These are phyloP conservation scores for Parastagonospora avenae DNA, from an alignment of 2,329 filamentous ascomycete species.

Conservation along the genomic window DNA sequence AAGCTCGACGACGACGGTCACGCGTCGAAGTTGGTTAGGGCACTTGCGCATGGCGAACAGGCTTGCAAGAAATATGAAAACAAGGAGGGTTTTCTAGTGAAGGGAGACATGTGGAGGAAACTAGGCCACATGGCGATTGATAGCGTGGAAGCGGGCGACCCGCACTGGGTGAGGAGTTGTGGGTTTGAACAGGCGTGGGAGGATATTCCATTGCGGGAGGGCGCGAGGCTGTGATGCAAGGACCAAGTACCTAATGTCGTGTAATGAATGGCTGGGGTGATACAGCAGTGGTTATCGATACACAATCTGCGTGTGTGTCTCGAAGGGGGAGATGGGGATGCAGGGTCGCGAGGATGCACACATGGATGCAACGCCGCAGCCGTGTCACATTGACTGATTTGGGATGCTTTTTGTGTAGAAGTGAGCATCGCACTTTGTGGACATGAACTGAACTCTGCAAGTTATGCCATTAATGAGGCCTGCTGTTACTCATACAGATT, in stretches of 20 bases:
- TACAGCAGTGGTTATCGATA: conserved; percentile 6
- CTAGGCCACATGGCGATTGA: conserved; percentile 67
- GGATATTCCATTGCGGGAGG: conserved; percentile 39
- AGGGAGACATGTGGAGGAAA: conserved; percentile 64
- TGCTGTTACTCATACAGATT: no score
- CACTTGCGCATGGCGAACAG: conserved; percentile 68
- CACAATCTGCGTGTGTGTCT: conserved; percentile 1
- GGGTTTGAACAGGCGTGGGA: conserved; percentile 72
- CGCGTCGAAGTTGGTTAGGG: conserved; percentile 73
- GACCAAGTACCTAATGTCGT: not conserved
- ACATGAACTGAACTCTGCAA: no score
- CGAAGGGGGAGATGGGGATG: not conserved
- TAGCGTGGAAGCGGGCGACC: conserved; percentile 59
- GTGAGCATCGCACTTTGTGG: no score
- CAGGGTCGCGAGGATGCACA: conserved; percentile 1
- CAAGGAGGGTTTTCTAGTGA: conserved; percentile 56
- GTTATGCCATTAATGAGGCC: no score
- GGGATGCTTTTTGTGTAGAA: no score
- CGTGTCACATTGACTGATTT: no score
- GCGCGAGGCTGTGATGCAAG: conserved; percentile 26
- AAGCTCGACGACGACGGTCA: conserved; percentile 76
- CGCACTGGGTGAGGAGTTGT: conserved; percentile 64
- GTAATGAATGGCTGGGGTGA: not conserved
- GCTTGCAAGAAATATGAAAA: conserved; percentile 54
- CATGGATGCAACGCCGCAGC: not conserved